phyloP scores from a whole-genome alignment of 257 asterid species.

The Buddleja alternifolia region DNA sequence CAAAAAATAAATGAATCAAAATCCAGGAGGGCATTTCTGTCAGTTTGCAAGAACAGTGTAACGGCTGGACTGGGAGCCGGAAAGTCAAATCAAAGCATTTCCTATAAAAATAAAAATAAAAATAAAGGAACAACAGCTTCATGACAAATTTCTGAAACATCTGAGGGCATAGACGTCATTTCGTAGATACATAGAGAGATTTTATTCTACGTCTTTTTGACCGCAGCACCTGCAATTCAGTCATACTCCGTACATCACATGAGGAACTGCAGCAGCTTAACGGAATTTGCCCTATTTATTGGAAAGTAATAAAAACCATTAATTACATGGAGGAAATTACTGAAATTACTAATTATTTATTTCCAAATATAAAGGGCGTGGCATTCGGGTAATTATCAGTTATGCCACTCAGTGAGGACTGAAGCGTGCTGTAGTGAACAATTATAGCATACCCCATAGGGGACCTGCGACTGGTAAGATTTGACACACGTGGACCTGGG shows the following conservation, averaged over 20 bases:
- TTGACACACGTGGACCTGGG: conserved; percentile 16
- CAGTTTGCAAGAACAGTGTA: conserved; percentile 13
- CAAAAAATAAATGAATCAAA: conserved; percentile 2
- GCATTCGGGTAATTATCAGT: conserved; percentile 6
- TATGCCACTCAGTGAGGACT: conserved; percentile 11
- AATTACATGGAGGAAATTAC: conserved; percentile 27
- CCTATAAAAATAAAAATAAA: too few species aligned
- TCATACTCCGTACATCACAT: too few species aligned
- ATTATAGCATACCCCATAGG: neutral
- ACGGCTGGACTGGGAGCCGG: conserved; percentile 4
- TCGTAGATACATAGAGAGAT: neutral
- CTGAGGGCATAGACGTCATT: neutral
- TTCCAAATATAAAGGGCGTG: neutral
- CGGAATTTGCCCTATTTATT: neutral
- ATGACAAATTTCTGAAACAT: neutral
- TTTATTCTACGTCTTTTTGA: neutral
- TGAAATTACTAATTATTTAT: neutral
- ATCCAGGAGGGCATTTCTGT: neutral
- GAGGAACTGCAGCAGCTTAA: neutral
- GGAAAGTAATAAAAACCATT: neutral
- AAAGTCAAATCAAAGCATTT: conserved; percentile 17
- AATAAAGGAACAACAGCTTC: neutral
- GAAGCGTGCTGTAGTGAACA: conserved; percentile 1
- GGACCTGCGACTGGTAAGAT: conserved; percentile 17
- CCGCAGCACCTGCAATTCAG: neutral